phyloP scores from a whole-genome alignment of 768 basidiomycete species.

The Leccinellum rugosiceps region DNA sequence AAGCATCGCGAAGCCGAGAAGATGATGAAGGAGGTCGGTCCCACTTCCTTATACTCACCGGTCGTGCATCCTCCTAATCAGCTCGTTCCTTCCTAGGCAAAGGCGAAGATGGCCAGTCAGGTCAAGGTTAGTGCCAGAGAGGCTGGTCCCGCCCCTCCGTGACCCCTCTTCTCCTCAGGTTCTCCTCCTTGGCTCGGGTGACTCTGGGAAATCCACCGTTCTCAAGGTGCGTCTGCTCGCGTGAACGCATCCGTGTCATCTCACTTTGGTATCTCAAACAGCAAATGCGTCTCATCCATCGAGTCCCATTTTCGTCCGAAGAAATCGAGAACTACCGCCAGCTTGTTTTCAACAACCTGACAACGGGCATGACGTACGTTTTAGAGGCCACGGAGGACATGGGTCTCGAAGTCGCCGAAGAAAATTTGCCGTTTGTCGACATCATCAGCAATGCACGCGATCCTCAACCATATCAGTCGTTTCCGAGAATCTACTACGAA shows the following conservation, averaged over 20 bases:
- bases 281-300: slow-evolving; percentile 98
- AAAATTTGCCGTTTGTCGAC: slow-evolving; percentile 55
- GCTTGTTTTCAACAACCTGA: slow-evolving; percentile 89
- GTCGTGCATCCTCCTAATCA: neutral
- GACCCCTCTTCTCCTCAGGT: slow-evolving; percentile 45
- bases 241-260: neutral
- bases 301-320: slow-evolving; percentile 71
- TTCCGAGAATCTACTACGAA: slow-evolving; percentile 63
- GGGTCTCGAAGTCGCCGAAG: slow-evolving; percentile 67
- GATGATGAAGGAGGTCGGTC: slow-evolving; percentile 67
- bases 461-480: slow-evolving; percentile 76
- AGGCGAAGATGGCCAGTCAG: slow-evolving; percentile 63
- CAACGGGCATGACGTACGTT: slow-evolving; percentile 77
- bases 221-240: slow-evolving; percentile 61
- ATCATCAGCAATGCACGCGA: slow-evolving; percentile 68
- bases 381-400: slow-evolving; percentile 90
- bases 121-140: slow-evolving; percentile 61
- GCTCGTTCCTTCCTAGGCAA: slow-evolving; percentile 49
- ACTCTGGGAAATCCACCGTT: slow-evolving; percentile 91
- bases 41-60: neutral
- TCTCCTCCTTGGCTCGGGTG: slow-evolving; percentile 87
- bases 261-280: slow-evolving; percentile 27
- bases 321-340: slow-evolving; percentile 91
- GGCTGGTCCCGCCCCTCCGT: neutral
- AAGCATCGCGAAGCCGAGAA: slow-evolving; percentile 72